Percentiles rank a stretch among this genome's conserved stretches.
phyloP scores from a whole-genome alignment of 768 basidiomycete genomes.

The Lactarius psammicola region DNA sequence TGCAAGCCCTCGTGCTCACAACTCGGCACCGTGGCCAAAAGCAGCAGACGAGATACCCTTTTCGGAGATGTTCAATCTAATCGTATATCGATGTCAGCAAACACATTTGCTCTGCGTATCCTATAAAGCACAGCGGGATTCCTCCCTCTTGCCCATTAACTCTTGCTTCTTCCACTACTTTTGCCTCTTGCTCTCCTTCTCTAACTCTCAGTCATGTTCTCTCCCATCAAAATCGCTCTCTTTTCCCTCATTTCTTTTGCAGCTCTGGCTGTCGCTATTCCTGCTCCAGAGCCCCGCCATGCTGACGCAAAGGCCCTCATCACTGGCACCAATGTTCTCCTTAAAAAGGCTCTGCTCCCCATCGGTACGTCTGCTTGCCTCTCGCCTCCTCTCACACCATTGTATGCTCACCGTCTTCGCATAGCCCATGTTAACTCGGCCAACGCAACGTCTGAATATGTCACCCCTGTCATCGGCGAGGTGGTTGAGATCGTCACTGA shows the following conservation, averaged over 20 bases:
- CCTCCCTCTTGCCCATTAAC: constrained; percentile 2
- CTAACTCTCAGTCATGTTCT: constrained; percentile 2
- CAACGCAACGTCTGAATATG: constrained; percentile 1
- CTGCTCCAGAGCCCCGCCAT: neutral
- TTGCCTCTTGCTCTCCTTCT: neutral
- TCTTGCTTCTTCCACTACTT: neutral
- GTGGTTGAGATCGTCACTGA: neutral
- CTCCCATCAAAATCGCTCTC: constrained; percentile 12
- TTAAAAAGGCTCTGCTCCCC: neutral
- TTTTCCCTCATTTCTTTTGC: constrained; percentile 12
- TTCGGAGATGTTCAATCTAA: neutral
- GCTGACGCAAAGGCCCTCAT: neutral
- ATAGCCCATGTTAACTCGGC: neutral
- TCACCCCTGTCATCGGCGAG: neutral
- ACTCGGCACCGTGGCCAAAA: constrained; percentile 3
- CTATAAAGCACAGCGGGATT: neutral
- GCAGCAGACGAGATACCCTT: neutral
- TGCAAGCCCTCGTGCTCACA: neutral
- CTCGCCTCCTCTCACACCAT: neutral
- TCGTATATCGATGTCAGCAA: neutral
- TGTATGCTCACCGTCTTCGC: neutral
- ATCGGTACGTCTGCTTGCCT: constrained; percentile 2
- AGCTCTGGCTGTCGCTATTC: constrained; percentile 8
- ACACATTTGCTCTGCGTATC: neutral
- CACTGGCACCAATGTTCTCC: neutral